phyloP scores from a whole-genome alignment of 2,329 filamentous ascomycete genomes.

The Leptographium flavum region DNA sequence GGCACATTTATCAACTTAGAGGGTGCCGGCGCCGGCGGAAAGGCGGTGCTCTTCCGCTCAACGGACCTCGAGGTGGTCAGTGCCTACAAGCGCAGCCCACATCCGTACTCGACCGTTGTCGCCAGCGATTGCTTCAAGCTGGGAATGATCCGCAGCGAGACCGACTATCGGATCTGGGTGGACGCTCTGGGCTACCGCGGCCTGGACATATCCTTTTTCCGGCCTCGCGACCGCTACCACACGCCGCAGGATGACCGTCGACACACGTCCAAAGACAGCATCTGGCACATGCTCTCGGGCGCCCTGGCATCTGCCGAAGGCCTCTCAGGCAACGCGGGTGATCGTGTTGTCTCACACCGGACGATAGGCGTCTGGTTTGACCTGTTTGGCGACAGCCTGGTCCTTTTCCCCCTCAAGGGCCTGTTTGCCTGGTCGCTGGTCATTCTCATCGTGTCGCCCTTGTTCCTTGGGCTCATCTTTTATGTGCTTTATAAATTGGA shows the following conservation, averaged over 20 bases:
- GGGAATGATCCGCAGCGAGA: slow-evolving; percentile 68
- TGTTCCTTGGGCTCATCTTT: slow-evolving; percentile 56
- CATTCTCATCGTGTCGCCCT: slow-evolving; percentile 63
- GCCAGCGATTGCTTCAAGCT: slow-evolving; percentile 72
- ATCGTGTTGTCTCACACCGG: slow-evolving; percentile 48
- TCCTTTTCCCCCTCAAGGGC: slow-evolving; percentile 63
- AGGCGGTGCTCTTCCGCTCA: slow-evolving; percentile 74
- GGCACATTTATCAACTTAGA: slow-evolving; percentile 91
- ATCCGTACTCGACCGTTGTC: slow-evolving; percentile 76
- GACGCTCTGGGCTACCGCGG: slow-evolving; percentile 68
- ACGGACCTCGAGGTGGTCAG: slow-evolving; percentile 77
- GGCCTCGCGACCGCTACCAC: slow-evolving; percentile 76
- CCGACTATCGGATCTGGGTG: slow-evolving; percentile 78
- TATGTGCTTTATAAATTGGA: slow-evolving; percentile 55
- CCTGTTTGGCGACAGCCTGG: slow-evolving; percentile 67
- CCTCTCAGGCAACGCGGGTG: slow-evolving; percentile 54
- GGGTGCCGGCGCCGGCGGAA: slow-evolving; percentile 81
- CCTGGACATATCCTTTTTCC: slow-evolving; percentile 83
- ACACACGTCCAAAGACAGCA: slow-evolving; percentile 53
- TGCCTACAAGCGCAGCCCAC: slow-evolving; percentile 54
- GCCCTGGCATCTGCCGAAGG: slow-evolving; percentile 60
- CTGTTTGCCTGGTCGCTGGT: slow-evolving; percentile 82
- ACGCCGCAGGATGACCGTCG: slow-evolving; percentile 75
- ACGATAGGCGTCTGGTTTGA: slow-evolving; percentile 85
- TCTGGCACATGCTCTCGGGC: slow-evolving; percentile 94